These are phyloP conservation scores for Zymoseptoria ardabiliae DNA, from an alignment of 2,329 filamentous ascomycete species.

Conservation along the genomic window DNA sequence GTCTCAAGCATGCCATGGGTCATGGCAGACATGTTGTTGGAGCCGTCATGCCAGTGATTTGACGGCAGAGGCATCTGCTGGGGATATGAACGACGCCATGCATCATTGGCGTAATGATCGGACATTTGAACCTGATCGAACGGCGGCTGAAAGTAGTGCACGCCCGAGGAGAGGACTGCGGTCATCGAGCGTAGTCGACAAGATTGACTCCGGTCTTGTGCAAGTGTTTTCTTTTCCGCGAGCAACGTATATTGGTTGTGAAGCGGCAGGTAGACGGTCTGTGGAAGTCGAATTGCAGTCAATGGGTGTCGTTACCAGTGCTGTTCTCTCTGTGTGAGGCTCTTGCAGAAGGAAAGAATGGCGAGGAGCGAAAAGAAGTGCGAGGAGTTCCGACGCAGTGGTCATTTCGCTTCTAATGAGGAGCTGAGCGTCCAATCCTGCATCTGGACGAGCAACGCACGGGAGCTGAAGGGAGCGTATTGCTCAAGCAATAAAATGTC, in stretches of 20 bases:
- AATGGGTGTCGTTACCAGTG: background rate
- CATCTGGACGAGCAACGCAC: too few species aligned
- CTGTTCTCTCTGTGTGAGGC: too few species aligned
- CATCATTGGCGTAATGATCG: constrained; percentile 12
- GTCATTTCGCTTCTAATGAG: background rate
- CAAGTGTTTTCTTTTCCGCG: background rate
- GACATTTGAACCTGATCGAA: constrained; percentile 11
- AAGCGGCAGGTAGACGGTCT: background rate
- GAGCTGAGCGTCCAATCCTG: background rate
- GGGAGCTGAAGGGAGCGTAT: too few species aligned
- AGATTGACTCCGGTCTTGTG: constrained; percentile 12
- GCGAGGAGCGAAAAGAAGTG: background rate
- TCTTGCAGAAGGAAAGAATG: background rate
- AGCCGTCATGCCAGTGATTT: constrained; percentile 15
- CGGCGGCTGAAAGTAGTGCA: constrained; percentile 10
- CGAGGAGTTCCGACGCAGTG: background rate
- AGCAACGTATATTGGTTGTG: background rate
- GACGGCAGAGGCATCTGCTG: constrained; percentile 14
- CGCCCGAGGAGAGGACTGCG: constrained; percentile 11
- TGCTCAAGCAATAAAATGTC: too few species aligned
- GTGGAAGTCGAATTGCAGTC: background rate
- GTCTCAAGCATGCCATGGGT: constrained; percentile 19
- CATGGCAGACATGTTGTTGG: constrained; percentile 10
- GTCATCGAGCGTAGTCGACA: constrained; percentile 21
- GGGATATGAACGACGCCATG: constrained; percentile 17